phyloP scores from a whole-genome alignment of 2,329 filamentous ascomycete genomes.

The Colletotrichum sp. region DNA sequence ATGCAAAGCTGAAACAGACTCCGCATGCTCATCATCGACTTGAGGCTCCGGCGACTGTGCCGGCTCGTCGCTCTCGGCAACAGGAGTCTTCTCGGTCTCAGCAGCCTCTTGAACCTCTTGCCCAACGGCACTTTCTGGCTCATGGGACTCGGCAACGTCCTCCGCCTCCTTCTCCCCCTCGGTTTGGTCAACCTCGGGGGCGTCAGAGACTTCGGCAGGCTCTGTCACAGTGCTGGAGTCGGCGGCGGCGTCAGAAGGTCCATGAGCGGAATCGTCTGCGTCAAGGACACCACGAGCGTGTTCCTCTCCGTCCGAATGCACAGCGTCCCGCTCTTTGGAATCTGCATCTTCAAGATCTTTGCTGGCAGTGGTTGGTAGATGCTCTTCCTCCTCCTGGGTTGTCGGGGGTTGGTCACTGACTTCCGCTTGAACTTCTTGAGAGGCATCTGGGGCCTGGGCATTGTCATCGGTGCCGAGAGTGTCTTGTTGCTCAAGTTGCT shows the following conservation, averaged over 20 bases:
- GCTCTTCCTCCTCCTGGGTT: constrained; percentile 2
- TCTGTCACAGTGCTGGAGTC: background rate
- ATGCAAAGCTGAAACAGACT: background rate
- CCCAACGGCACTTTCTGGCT: rapidly evolving
- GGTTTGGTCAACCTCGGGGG: background rate
- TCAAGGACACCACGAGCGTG: constrained; percentile 7
- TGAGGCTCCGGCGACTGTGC: background rate
- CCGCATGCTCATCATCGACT: background rate
- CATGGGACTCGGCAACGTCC: background rate
- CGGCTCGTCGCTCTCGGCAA: background rate
- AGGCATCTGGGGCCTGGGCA: constrained; percentile 38
- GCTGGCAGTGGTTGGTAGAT: constrained; percentile 10
- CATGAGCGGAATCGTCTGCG: constrained; percentile 13
- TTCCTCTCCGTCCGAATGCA: constrained; percentile 9
- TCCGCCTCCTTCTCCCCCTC: background rate
- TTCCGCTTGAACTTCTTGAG: constrained; percentile 2
- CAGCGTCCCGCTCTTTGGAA: constrained; percentile 7
- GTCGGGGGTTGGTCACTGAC: constrained; percentile 11
- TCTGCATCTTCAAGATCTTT: constrained; percentile 17
- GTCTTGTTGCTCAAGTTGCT: background rate
- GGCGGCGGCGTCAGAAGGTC: constrained; percentile 1
- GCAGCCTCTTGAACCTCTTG: background rate
- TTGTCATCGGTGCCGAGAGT: background rate
- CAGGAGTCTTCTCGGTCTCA: background rate
- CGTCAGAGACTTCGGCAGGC: background rate